Evolutionary conservation across 2,329 filamentous ascomycete species (phyloP), one percentile per base, ranked within the genome.

Genomic region (Ascochyta rabiei): DNA sequence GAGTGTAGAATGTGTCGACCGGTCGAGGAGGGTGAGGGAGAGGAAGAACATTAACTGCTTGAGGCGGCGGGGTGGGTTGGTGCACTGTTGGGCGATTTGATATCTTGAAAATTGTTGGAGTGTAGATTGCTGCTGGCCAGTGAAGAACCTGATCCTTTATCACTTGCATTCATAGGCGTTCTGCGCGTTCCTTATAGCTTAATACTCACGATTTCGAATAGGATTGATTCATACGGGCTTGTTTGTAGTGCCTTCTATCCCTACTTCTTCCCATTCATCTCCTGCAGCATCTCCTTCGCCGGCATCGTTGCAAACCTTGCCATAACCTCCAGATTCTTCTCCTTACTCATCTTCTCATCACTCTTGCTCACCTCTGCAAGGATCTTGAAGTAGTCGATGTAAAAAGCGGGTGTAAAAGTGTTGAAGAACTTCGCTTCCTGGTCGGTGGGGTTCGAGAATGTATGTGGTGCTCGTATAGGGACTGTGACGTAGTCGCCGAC

Each of bases 311-410:
- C 80, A 75, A 77, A 84, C 58, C 77, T 68, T 10, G 73, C 71
- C 81, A 83, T 81, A 15, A 80, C 80, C 62, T 77, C 75, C 53
- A 78, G 57, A 60, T 80, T 80, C 47, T 78, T 77, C 67, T 82
- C 79, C 35, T 76, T 77, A 15, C 77, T 80, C 67, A 83, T 75
- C 57, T 73, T 72, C 60, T 76, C 76, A 43, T 80, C 79, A 15
- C 73, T 71, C 50, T 76, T 76, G 21, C 74, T 76, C 62, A 83
- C 65, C 61, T 76, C 72, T 10, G 76, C 74, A 62, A 84, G 61
- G 38, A 83, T 71, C 71, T 81, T 82, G 70, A 85, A 84, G 62
- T 84, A 84, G 53, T 83, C 80, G 58, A 85, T 81, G 61, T 84
- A 84, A 60, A 82, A 84, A 2, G 79, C 80, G 0, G 83, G 83